A percentile compares a stretch with the other conserved stretches of the same genome.
Evolutionary conservation across 805 yeast species (phyloP).

Genomic region (Pichia exigua): DNA sequence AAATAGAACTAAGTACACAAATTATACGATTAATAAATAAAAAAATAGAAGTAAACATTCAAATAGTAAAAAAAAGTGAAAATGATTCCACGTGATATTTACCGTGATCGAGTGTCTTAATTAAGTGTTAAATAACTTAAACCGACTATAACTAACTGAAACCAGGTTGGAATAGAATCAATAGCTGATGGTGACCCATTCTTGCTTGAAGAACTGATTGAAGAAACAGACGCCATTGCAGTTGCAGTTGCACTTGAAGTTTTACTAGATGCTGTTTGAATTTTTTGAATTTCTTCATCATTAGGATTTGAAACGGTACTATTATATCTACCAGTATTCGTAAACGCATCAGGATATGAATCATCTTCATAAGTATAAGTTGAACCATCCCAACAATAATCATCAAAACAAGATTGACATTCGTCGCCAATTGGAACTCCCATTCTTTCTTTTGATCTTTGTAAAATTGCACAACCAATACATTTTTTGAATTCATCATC

Average conservation of each 20-base stretch:
- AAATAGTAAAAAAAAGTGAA: neutral
- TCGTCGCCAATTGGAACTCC: slow-evolving; percentile 55
- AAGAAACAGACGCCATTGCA: slow-evolving; percentile 1
- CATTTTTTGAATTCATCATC: slow-evolving; percentile 67
- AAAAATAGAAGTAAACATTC: neutral
- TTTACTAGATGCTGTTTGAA: neutral
- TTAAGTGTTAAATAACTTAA: neutral
- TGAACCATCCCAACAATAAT: slow-evolving; percentile 52
- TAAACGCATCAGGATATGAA: slow-evolving; percentile 29
- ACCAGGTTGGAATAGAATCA: neutral
- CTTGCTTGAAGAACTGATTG: slow-evolving; percentile 3
- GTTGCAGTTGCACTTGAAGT: neutral
- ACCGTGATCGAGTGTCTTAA: neutral
- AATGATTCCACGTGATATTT: neutral
- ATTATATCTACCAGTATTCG: slow-evolving; percentile 29
- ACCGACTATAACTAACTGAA: neutral
- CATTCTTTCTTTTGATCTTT: slow-evolving; percentile 67
- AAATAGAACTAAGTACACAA: neutral
- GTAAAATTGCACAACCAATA: slow-evolving; percentile 74
- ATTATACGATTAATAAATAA: too few relatives aligned
- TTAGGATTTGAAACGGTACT: neutral
- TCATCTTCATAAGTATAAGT: slow-evolving; percentile 13
- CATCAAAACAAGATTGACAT: slow-evolving; percentile 62
- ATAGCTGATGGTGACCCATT: slow-evolving; percentile 1
- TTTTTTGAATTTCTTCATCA: neutral